A percentile compares a stretch with the other conserved stretches of the same genome.
Conservation (phyloP, 2,329 filamentous ascomycete genomes). For the Trichoderma hamatum region DNA sequence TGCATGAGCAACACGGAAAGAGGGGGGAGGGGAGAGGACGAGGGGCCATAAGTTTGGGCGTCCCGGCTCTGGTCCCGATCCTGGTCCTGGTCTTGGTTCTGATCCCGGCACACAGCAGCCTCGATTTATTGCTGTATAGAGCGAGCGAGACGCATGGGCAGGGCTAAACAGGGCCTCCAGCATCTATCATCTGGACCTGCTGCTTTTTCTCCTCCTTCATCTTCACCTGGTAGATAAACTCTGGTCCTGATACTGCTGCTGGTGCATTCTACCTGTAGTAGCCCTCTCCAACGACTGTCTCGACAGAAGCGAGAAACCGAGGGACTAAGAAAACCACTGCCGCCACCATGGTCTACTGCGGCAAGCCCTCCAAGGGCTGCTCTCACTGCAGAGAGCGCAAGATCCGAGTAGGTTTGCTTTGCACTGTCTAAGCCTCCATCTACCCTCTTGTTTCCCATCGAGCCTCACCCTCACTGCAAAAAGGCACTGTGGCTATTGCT, state of each 20-base stretch:
- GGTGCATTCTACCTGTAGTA: no score
- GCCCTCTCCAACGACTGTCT: not conserved
- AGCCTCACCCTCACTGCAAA: constrained; percentile 14
- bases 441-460: not conserved
- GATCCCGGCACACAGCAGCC: not conserved
- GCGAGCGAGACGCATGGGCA: no score
- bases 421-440: constrained; percentile 3
- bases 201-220: not conserved
- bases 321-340: not conserved
- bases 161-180: not conserved
- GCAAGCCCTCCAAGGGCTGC: constrained; percentile 60
- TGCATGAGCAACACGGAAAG: not conserved
- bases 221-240: no score
- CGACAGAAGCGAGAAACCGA: not conserved
- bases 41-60: not conserved
- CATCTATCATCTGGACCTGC: not conserved
- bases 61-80: not conserved
- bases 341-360: constrained; percentile 57
- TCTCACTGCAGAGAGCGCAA: constrained; percentile 59
- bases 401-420: constrained; percentile 53
- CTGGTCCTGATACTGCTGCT: no score
- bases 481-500: not conserved
- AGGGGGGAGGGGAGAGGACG: not conserved
- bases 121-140: not conserved
- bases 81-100: not conserved